Evolutionary conservation across 805 yeast species (phyloP).

Genomic region (Saccharomycopsis capsularis): DNA sequence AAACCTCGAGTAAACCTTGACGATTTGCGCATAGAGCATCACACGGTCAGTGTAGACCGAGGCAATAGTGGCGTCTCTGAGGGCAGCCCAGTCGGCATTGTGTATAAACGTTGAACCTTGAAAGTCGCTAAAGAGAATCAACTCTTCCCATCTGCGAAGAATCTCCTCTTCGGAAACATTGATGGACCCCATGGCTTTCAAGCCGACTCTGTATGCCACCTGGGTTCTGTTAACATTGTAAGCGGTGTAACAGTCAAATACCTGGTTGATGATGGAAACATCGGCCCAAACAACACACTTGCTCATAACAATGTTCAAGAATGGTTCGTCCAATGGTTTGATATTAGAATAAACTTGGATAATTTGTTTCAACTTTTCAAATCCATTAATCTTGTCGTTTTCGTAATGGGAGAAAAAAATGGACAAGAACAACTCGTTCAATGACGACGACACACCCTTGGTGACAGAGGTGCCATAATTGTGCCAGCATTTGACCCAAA

Average conservation of each 20-base stretch:
- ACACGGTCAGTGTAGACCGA: constrained; percentile 40
- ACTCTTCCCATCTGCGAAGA: constrained; percentile 47
- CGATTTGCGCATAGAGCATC: constrained; percentile 47
- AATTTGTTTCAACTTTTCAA: constrained; percentile 47
- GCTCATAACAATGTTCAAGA: constrained; percentile 67
- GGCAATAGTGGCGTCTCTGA: constrained; percentile 66
- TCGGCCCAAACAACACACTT: constrained; percentile 64
- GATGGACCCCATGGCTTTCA: constrained; percentile 67
- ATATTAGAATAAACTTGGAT: constrained; percentile 49
- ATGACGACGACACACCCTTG: constrained; percentile 64
- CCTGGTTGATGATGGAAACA: constrained; percentile 54
- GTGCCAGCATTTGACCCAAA: constrained; percentile 56
- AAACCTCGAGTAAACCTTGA: constrained; percentile 42
- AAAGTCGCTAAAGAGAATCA: constrained; percentile 42
- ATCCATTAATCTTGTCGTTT: constrained; percentile 46
- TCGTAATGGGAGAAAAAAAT: constrained; percentile 59
- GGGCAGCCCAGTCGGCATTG: constrained; percentile 78
- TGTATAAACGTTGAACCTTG: constrained; percentile 59
- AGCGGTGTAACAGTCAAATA: constrained; percentile 51
- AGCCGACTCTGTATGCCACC: constrained; percentile 63
- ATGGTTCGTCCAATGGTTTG: constrained; percentile 68
- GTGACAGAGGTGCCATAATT: constrained; percentile 53
- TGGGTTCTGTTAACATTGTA: constrained; percentile 55
- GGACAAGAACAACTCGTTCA: constrained; percentile 62
- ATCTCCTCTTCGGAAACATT: constrained; percentile 49